Conservation (phyloP, 1,284 basidiomycete genomes). For the Moesziomyces antarcticus region DNA sequence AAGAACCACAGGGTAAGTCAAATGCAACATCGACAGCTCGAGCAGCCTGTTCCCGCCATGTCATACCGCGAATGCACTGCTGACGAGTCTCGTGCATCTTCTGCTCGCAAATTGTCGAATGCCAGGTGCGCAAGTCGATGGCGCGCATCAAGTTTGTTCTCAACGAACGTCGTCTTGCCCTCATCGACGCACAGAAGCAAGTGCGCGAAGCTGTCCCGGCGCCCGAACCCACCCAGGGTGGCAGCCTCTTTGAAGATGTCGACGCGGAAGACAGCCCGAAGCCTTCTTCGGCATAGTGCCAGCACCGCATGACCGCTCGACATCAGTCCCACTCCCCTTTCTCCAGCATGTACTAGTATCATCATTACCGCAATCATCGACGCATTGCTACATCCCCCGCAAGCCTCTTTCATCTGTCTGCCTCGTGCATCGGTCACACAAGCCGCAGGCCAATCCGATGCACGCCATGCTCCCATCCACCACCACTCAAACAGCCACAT, state of each 20-base stretch:
- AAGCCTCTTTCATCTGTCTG: too few relatives aligned
- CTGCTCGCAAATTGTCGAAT: too few relatives aligned
- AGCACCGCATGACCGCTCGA: constrained; percentile 2
- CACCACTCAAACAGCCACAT: neutral
- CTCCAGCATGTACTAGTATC: constrained; percentile 26
- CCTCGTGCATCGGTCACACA: too few relatives aligned
- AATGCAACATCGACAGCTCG: too few relatives aligned
- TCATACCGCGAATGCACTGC: neutral
- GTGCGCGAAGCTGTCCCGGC: constrained; percentile 29
- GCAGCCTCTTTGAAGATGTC: constrained; percentile 36
- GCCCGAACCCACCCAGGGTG: constrained; percentile 11
- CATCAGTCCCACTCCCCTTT: neutral
- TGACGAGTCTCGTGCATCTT: neutral
- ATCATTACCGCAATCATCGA: neutral
- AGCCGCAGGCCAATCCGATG: too few relatives aligned
- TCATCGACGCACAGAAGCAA: constrained; percentile 74
- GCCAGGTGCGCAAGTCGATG: constrained; percentile 92
- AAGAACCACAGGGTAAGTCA: constrained; percentile 60
- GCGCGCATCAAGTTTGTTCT: constrained; percentile 92
- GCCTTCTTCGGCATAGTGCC: constrained; percentile 1
- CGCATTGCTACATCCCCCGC: too few relatives aligned
- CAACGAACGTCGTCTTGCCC: constrained; percentile 88
- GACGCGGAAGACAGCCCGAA: neutral
- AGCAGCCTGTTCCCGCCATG: neutral
- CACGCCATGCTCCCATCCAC: neutral